Evolutionary conservation across 495 filamentous ascomycete genomes (phyloP).

Genomic region (Neurospora sp.): DNA sequence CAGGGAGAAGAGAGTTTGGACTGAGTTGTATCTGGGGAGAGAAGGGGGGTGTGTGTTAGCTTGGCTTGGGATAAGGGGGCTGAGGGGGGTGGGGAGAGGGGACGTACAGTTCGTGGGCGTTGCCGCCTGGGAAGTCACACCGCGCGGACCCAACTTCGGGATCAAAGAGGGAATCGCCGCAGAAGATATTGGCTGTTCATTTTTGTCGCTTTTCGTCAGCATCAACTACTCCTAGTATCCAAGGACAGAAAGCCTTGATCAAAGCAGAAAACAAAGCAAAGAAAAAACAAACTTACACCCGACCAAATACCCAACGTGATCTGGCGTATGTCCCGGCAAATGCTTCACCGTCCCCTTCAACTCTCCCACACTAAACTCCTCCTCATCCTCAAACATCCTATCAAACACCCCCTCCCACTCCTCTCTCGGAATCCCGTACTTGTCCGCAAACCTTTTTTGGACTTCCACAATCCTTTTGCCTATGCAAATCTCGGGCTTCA

Average conservation of each 20-base stretch:
- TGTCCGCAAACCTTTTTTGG: constrained; percentile 36
- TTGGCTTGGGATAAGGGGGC: too few species aligned
- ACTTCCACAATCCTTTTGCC: constrained; percentile 44
- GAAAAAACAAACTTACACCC: constrained; percentile 26
- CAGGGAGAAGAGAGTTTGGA: constrained; percentile 34
- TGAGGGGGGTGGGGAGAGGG: too few species aligned
- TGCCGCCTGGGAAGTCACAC: too few species aligned
- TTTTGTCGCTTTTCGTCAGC: not conserved
- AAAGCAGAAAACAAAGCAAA: not conserved
- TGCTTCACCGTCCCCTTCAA: constrained; percentile 39
- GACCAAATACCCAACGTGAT: constrained; percentile 50
- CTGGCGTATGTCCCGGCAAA: constrained; percentile 52
- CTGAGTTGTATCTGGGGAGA: constrained; percentile 22
- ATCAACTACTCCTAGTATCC: not conserved
- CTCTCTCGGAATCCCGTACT: constrained; percentile 32
- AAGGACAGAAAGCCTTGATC: not conserved
- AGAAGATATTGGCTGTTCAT: constrained; percentile 42
- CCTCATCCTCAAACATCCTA: constrained; percentile 42
- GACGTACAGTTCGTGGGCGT: too few species aligned
- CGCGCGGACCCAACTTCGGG: constrained; percentile 48
- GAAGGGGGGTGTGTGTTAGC: not conserved
- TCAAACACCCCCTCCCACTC: constrained; percentile 42
- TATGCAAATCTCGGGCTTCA: constrained; percentile 38
- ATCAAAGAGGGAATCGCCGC: constrained; percentile 52
- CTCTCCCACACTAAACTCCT: constrained; percentile 38